These are phyloP conservation scores for Podila epicladia DNA, from an alignment of 192 early-diverging fungal genomes.

Conservation along the genomic window DNA sequence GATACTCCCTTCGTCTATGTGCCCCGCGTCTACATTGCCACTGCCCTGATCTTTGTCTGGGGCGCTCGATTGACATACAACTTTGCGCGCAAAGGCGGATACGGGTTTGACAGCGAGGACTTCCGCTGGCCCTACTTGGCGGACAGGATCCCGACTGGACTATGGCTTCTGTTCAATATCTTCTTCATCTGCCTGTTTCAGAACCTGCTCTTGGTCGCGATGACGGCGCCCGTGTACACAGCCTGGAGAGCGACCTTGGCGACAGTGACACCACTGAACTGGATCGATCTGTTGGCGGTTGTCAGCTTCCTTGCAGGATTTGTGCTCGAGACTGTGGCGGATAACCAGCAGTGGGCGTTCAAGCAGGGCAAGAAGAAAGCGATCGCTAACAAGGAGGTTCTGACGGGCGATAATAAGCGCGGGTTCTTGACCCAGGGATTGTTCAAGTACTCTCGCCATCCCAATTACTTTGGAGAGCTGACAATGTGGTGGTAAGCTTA, in stretches of 20 bases:
- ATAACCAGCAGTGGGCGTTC: constrained; percentile 86
- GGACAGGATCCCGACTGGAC: background rate
- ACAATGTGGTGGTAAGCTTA: constrained; percentile 68
- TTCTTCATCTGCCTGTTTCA: constrained; percentile 82
- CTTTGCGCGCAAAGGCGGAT: constrained; percentile 85
- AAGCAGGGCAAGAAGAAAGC: constrained; percentile 64
- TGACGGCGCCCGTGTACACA: constrained; percentile 64
- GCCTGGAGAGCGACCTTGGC: constrained; percentile 30
- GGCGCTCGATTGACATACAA: constrained; percentile 81
- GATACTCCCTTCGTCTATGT: constrained; percentile 19
- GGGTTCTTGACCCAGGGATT: constrained; percentile 83
- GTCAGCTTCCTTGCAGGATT: constrained; percentile 59
- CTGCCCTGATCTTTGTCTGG: constrained; percentile 71
- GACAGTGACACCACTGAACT: constrained; percentile 31
- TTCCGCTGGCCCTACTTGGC: constrained; percentile 76
- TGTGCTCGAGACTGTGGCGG: constrained; percentile 73
- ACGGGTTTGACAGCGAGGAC: constrained; percentile 72
- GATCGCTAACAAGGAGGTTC: constrained; percentile 29
- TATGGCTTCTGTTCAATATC: constrained; percentile 70
- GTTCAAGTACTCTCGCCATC: constrained; percentile 81
- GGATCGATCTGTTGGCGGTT: constrained; percentile 57
- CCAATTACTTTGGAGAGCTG: constrained; percentile 88
- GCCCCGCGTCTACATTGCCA: constrained; percentile 42
- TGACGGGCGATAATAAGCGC: constrained; percentile 56
- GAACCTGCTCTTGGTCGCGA: constrained; percentile 69